Evolutionary conservation across 129 eudicot species (phyloP).

Genomic region (Chrysanthemum seticuspe): DNA sequence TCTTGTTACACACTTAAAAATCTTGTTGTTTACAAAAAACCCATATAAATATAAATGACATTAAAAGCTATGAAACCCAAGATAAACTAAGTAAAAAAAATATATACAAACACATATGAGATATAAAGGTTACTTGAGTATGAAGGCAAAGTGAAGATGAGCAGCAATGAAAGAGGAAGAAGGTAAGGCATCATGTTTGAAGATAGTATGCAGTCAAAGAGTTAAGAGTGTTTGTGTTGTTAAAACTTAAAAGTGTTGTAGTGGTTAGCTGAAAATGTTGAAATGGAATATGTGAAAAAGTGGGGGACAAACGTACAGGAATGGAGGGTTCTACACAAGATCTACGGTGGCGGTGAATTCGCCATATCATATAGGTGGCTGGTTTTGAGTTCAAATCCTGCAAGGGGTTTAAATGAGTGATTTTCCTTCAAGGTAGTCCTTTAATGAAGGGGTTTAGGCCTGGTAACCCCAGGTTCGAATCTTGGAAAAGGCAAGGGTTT

Average conservation of each 20-base stretch:
- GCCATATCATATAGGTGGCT: too few species aligned
- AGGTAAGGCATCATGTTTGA: constrained; percentile 39
- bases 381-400: too few species aligned
- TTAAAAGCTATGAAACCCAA: constrained; percentile 1
- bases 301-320: constrained; percentile 24
- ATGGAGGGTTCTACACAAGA: constrained; percentile 30
- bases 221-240: neutral
- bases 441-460: too few species aligned
- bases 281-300: neutral
- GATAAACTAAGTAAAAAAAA: neutral
- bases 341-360: constrained; percentile 19
- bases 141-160: constrained; percentile 48
- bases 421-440: too few species aligned
- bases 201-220: too few species aligned
- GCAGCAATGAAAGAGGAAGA: constrained; percentile 30
- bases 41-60: too few species aligned
- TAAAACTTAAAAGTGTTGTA: too few species aligned
- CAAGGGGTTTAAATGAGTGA: too few species aligned
- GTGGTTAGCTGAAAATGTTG: neutral
- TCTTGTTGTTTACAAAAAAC: neutral
- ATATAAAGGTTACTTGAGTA: constrained; percentile 44
- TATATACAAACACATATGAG: neutral
- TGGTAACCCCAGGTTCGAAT: too few species aligned
- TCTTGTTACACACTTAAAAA: neutral
- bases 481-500: too few species aligned